Percentiles rank a stretch among this genome's conserved stretches.
phyloP scores from a whole-genome alignment of 2,329 filamentous ascomycete genomes.

The Trichoderma cornu-damae region DNA sequence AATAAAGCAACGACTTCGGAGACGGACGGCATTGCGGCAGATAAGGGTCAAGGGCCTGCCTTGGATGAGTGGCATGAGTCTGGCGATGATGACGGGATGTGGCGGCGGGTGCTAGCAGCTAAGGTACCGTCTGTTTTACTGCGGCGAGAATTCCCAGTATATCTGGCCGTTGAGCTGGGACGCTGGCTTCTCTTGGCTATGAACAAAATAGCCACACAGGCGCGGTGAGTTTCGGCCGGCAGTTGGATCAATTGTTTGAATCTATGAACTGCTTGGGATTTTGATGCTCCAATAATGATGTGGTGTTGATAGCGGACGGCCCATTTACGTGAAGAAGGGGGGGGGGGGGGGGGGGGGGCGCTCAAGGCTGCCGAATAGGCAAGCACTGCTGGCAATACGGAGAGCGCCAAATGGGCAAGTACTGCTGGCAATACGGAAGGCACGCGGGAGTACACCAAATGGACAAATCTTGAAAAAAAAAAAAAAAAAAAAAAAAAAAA shows the following conservation, averaged over 20 bases:
- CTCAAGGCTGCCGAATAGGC: neutral
- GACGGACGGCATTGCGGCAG: conserved; percentile 22
- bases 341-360: too few species aligned
- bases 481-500: too few species aligned
- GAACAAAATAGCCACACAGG: too few species aligned
- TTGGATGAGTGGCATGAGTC: neutral
- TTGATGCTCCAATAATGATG: neutral
- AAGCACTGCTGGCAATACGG: neutral
- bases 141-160: neutral
- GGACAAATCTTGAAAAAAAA: too few species aligned
- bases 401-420: neutral
- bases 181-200: neutral
- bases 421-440: neutral
- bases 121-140: neutral
- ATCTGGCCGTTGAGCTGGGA: neutral
- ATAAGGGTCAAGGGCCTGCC: neutral
- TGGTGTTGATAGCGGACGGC: neutral
- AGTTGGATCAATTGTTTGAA: neutral
- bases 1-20: conserved; percentile 25
- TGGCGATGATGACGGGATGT: neutral
- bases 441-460: too few species aligned
- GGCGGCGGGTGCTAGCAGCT: neutral
- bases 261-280: neutral
- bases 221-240: neutral
- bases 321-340: conserved; percentile 12